Base-by-base conservation (phyloP, 768 basidiomycete species). In the Russula sp. region DNA sequence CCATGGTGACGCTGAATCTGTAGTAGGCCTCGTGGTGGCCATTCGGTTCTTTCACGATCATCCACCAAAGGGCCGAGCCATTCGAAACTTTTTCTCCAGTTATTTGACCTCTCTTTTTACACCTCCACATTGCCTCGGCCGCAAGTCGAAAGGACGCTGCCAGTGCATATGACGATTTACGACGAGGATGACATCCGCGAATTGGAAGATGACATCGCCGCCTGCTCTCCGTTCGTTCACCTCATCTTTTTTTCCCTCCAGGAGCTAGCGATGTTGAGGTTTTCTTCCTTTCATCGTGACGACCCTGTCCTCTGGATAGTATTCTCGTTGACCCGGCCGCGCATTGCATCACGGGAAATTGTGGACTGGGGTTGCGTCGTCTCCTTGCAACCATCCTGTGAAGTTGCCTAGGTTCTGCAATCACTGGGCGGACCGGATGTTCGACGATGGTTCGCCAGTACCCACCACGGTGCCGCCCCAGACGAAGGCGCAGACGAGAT, bases 251-350 rank as follows among this genome's bases (percentile, higher is more conserved):
- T 43, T 42, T 43, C 32, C 29, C 42, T 7, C 29, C n/a, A 55
- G n/a, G 34, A 8, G 34, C 56, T 45, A 16, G 14, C 14, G n/a
- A 22, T 6, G 7, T 18, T 5, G 54, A 43, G 2, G 34, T 35
- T 0, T 56, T 47, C 10, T 56, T 39, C n/a, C 57, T 66, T 41
- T 50, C 22, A n/a, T 39, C 65, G 63, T n/a, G 47, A 52, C 39
- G 61, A 63, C 25, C 36, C n/a, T 63, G 10, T 63, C 65, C 32
- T 10, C 42, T 16, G 34, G n/a, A 57, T 41, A 66, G 59, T 43
- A 59, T 63, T 10, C 61, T 66, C 46, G 35, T 66, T 22, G 61
- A 66, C 38, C 65, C 65, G 16, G 45, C 45, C 16, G 63, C 65
- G 10, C 60, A 63, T 43, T 29, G 18, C 16, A 49, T 66, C 39